phyloP scores from a whole-genome alignment of 2,329 filamentous ascomycete species.

The Pseudogymnoascus sp. region DNA sequence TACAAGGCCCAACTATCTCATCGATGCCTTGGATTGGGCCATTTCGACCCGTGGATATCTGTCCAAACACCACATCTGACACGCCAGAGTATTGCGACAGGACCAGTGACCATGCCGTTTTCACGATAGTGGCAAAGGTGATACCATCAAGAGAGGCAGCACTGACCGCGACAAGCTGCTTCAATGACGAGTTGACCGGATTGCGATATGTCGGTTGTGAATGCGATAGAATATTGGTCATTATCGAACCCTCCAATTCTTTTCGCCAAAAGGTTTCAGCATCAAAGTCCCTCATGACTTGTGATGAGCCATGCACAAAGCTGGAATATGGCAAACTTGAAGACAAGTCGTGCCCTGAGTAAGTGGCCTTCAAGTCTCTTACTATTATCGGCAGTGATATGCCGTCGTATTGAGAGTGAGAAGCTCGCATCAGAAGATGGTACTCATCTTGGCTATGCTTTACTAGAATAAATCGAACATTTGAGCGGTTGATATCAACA shows the following conservation, averaged over 20 bases:
- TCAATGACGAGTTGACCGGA: not conserved
- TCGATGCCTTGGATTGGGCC: slow-evolving; percentile 31
- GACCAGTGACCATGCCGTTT: slow-evolving; percentile 32
- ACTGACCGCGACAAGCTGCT: not conserved
- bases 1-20: slow-evolving; percentile 35
- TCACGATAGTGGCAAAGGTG: slow-evolving; percentile 14
- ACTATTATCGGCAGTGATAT: not conserved
- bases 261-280: not conserved
- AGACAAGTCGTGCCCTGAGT: not conserved
- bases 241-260: not conserved
- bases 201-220: not conserved
- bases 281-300: not conserved
- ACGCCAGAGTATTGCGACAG: slow-evolving; percentile 30
- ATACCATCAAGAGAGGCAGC: not conserved
- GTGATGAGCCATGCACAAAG: not conserved
- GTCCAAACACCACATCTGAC: slow-evolving; percentile 34
- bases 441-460: not conserved
- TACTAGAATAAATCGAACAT: not conserved
- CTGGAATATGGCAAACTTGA: not conserved
- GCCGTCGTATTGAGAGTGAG: slow-evolving; percentile 8
- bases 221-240: not conserved
- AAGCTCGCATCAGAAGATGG: slow-evolving; percentile 3
- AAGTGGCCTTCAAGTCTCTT: not conserved
- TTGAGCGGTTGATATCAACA: not conserved
- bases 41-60: slow-evolving; percentile 34